These are phyloP conservation scores for Stereum hirsutum DNA, from an alignment of 1,284 basidiomycete genomes.

Conservation along the genomic window DNA sequence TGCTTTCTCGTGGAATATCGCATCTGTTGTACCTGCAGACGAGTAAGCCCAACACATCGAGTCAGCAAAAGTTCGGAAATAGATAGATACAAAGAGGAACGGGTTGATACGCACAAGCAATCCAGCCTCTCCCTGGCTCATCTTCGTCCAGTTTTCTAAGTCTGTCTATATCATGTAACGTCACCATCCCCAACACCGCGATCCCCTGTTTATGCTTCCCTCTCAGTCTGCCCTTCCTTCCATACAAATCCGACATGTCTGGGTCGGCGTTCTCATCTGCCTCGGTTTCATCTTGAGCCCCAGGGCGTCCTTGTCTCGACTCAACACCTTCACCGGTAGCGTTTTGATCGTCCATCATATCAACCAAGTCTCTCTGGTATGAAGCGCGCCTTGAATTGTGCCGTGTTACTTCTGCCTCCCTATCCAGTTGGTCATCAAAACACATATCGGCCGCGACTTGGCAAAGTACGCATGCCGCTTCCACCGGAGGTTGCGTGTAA, in stretches of 20 bases:
- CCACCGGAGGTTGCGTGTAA: conserved; percentile 69
- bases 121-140: conserved; percentile 57
- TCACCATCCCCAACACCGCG: conserved; percentile 68
- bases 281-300: conserved; percentile 14
- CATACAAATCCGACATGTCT: too few species aligned
- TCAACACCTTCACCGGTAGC: too few species aligned
- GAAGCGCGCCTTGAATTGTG: too few species aligned
- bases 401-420: too few species aligned
- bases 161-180: conserved; percentile 58
- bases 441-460: conserved; percentile 67
- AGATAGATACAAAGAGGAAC: too few species aligned
- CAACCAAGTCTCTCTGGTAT: too few species aligned
- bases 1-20: conserved; percentile 72
- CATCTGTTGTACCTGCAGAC: conserved; percentile 58
- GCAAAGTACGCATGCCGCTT: conserved; percentile 68
- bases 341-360: too few species aligned
- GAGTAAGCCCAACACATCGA: not conserved
- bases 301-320: conserved; percentile 5
- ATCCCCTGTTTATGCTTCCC: conserved; percentile 44
- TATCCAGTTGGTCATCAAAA: conserved; percentile 45
- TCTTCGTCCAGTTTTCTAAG: conserved; percentile 41
- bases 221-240: too few species aligned
- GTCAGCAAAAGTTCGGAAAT: not conserved
- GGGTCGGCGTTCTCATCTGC: conserved; percentile 4
- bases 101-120: conserved; percentile 47